phyloP scores from a whole-genome alignment of 768 basidiomycete species.

The Tubosaeta brunneosetosa region DNA sequence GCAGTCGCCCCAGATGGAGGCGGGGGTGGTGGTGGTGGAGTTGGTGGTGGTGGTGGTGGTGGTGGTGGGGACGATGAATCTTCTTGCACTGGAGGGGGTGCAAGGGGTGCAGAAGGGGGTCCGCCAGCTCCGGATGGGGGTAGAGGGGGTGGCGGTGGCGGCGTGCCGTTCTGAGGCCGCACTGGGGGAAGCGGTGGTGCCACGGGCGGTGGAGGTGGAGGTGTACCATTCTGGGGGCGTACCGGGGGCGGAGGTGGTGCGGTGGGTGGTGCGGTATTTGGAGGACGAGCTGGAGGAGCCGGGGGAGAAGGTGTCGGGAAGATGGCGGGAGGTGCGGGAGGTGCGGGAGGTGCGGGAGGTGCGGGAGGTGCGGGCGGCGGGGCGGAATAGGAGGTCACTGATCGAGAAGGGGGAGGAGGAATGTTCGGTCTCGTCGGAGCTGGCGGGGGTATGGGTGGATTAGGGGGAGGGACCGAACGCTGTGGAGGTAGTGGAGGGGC shows the following conservation, averaged over 20 bases:
- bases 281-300: conserved; percentile 17
- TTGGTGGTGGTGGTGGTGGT: conserved; percentile 14
- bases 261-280: conserved; percentile 28
- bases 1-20: conserved; percentile 31
- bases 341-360: conserved; percentile 19
- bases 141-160: conserved; percentile 39
- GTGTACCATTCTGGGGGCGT: conserved; percentile 14
- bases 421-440: conserved; percentile 28
- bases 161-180: conserved; percentile 23
- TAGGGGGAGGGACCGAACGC: conserved; percentile 26
- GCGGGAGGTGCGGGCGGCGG: conserved; percentile 23
- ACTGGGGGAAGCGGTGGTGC: conserved; percentile 31
- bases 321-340: conserved; percentile 11
- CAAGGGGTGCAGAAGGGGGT: conserved; percentile 34
- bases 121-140: conserved; percentile 24
- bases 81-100: conserved; percentile 21
- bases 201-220: conserved; percentile 34
- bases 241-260: conserved; percentile 26
- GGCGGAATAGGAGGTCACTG: conserved; percentile 31
- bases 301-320: conserved; percentile 30
- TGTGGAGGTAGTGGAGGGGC: conserved; percentile 22
- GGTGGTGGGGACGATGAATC: conserved; percentile 33
- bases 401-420: conserved; percentile 34
- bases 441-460: conserved; percentile 24
- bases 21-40: conserved; percentile 29